Evolutionary conservation across 176 grass and related monocot genomes (phyloP), one percentile per base, ranked within the genome.

Genomic region (Hordeum marinum): DNA sequence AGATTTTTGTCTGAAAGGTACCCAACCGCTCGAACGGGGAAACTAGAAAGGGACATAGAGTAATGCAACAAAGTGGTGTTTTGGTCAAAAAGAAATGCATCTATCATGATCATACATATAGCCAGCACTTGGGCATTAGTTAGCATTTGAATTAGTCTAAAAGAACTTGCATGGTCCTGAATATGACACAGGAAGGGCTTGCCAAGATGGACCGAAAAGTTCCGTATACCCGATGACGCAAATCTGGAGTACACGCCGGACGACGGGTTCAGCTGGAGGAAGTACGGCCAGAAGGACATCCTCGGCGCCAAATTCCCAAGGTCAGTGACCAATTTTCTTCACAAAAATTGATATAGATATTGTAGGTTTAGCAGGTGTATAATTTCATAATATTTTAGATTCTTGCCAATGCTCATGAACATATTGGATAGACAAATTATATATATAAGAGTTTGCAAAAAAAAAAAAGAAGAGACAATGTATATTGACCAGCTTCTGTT

Each of bases 271-370:
- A 88, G 93, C 84, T 98, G 96, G 96, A 90, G 96, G 85, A 98
- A 98, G 85, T 98, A 98, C 88, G 96, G 96, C 3, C 96, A 98
- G 72, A 98, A 98, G 75, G 93, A 95, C 65, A 98, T 98, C 78
- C 96, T 98, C 40, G 93, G 93, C 65, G 91, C 96, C 60, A 95
- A 87, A 81, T 83, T 80, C 37, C 95, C 92, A 26, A 94, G 92
- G 95, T 97, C 4, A 14, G 7, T 27, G 24, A 2, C 18, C 41
- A 0, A 11, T 42, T 42, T 42, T 42, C 41, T 42, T 42, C 11
- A 42, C 41, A 11, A 42, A 42, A 42, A 42, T 11, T 42, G 11
- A 42, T 42, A 11, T 42, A 40, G 39, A 40, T 40, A 8, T 40
- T 41, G 40, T 42, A 42, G 41, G 11, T 46, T 12, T 46, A 46